phyloP scores from a whole-genome alignment of 148 eudicot species.

The Diospyros lotus region DNA sequence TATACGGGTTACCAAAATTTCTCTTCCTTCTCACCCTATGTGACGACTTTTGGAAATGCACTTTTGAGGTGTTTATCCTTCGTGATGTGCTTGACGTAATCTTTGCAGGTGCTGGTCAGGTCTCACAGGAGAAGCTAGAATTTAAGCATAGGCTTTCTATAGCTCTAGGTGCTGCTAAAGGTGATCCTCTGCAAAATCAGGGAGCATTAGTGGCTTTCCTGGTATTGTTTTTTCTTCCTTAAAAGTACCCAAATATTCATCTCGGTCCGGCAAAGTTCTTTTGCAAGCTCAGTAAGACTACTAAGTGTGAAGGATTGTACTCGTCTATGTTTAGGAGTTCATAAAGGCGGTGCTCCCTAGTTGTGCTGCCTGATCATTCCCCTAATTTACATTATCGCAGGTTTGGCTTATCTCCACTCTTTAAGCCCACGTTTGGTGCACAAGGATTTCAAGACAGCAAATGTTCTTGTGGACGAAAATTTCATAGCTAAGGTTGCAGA shows the following conservation, averaged over 20 bases:
- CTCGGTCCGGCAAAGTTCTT: conserved; percentile 12
- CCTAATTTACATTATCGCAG: conserved; percentile 34
- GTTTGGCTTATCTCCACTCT: conserved; percentile 92
- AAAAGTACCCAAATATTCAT: conserved; percentile 22
- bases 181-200: conserved; percentile 99
- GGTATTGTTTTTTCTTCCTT: conserved; percentile 68
- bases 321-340: conserved; percentile 1
- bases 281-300: conserved; percentile 13
- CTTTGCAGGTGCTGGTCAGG: conserved; percentile 66
- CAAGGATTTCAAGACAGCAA: conserved; percentile 93
- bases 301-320: not conserved
- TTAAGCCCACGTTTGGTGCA: conserved; percentile 89
- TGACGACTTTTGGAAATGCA: not conserved
- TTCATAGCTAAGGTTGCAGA: conserved; percentile 98
- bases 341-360: not conserved
- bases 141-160: conserved; percentile 96
- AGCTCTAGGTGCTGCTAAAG: conserved; percentile 99
- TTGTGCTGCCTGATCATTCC: conserved; percentile 15
- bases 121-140: conserved; percentile 81
- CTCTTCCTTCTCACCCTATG: not conserved
- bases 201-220: conserved; percentile 96
- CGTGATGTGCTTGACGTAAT: not conserved
- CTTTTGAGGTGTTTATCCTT: too few species aligned
- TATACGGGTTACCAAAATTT: too few species aligned
- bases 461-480: conserved; percentile 97